Base-by-base conservation (phyloP, 345 rosid genomes). In the Bretschneidera sinensis region DNA sequence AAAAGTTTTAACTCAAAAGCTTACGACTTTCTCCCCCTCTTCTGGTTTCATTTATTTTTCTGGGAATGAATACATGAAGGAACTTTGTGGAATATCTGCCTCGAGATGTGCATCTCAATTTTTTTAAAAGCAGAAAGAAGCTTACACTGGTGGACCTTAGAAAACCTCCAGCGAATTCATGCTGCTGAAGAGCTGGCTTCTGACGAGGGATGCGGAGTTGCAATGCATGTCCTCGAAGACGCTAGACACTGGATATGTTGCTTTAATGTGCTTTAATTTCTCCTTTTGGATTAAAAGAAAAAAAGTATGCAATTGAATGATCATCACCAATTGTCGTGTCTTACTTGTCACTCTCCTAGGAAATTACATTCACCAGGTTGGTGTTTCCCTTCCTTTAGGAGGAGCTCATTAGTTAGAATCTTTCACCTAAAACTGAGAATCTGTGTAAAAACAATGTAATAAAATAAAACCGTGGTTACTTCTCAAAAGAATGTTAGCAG, bases 221-320 rank as follows among this genome's bases (percentile, higher is more conserved):
- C 89, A 72, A 89, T 92, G 96, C 97, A 92, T 68, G 98, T 89
- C 71, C 88, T 92, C 21, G 98, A 89, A 83, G 97, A 89, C 54
- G 98, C 96, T 6, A 96, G 98, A 14, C 96, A 92, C 61, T 92
- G 96, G 98, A 96, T 92, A 84, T 64, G 58, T 72, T 63, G 11
- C 48, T 23, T 14, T n/a, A n/a, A 55, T 19, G 52, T 66, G 43
- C n/a, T 62, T 55, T 71, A 19, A 34, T 66, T 53, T 57, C 51
- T n/a, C n/a, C n/a, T n/a, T n/a, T n/a, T n/a, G n/a, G n/a, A n/a
- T n/a, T n/a, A n/a, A n/a, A n/a, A n/a, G n/a, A n/a, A n/a, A n/a
- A n/a, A n/a, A n/a, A n/a, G n/a, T n/a, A n/a, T n/a, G n/a, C n/a
- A n/a, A n/a, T n/a, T n/a, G n/a, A n/a, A n/a, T n/a, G n/a, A n/a